Conservation (phyloP, 192 early-diverging fungal species). For the Funneliformis geosporum region DNA sequence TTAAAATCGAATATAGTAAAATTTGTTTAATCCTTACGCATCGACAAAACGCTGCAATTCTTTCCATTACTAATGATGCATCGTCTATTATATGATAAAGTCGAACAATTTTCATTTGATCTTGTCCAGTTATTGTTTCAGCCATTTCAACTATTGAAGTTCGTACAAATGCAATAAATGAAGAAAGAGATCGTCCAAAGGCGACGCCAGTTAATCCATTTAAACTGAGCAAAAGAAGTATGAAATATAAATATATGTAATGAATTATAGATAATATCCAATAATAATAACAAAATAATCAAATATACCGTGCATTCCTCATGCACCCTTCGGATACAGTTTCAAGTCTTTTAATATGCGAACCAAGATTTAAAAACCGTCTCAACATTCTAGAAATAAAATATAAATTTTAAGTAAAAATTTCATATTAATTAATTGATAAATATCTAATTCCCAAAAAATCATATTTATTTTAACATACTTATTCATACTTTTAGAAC, state of each 20-base stretch:
- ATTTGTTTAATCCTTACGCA: slow-evolving; percentile 17
- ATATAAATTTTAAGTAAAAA: background rate
- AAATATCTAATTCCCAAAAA: background rate
- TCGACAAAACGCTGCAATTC: slow-evolving; percentile 32
- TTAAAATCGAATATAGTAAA: too few species aligned
- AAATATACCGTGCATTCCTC: slow-evolving; percentile 29
- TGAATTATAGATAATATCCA: background rate
- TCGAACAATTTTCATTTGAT: slow-evolving; percentile 31
- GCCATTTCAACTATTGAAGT: slow-evolving; percentile 25
- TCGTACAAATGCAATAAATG: slow-evolving; percentile 26
- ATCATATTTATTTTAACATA: background rate
- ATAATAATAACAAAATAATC: background rate
- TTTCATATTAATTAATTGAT: background rate
- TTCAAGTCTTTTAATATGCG: slow-evolving; percentile 33
- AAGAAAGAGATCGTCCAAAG: slow-evolving; percentile 38
- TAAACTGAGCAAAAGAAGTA: slow-evolving; percentile 10
- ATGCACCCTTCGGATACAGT: slow-evolving; percentile 30
- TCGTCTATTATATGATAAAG: slow-evolving; percentile 36
- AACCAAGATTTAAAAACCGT: slow-evolving; percentile 29
- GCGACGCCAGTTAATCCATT: slow-evolving; percentile 39
- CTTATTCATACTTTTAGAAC: slow-evolving; percentile 22
- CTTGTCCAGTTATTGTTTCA: slow-evolving; percentile 1
- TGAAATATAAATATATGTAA: background rate
- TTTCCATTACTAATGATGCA: slow-evolving; percentile 33
- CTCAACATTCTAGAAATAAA: background rate